Evolutionary conservation across 2,329 filamentous ascomycete genomes (phyloP), one percentile per base, ranked within the genome.

Genomic region (Aspergillus oerlinghausenensis): DNA sequence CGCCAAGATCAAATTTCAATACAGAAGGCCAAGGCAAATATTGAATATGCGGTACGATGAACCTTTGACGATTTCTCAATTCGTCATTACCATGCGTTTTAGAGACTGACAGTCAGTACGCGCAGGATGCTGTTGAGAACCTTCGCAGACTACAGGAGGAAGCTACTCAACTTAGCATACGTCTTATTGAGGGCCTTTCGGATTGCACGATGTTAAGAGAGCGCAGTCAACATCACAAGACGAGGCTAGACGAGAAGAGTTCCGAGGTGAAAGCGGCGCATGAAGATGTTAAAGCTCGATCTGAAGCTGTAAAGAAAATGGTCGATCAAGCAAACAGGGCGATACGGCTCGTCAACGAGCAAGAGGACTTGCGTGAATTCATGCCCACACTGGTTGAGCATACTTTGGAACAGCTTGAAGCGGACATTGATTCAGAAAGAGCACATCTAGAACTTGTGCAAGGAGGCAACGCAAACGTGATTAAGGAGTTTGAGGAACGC

Each of bases 381-480:
- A 74, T 84, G 51, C 70, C 69, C 1, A 71, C 73, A 1, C 68
- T 85, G 11, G 74, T 78, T 1, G 77, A 75, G 3, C 83, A 83
- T 68, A 82, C 80, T 1, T 66, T 82, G 0, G 86, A 89, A 50
- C 82, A 87, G 2, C 77, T 97, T 6, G 82, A 89, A 28, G 80
- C 83, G 9, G 88, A 95, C 58, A 89, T 97, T 51, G 81, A 85
- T 23, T 86, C 87, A 0, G 88, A 92, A 69, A 80, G 84, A 60
- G 86, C 88, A 25, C 88, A 88, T 58, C 83, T 97, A 2, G 88
- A 92, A 57, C 83, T 94, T 60, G 88, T 94, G 54, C 87, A 92
- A 56, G 88, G 86, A 42, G 88, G 88, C 40, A 90, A 92, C 64
- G 87, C 86, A 3, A 83, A 85, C 55, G 84, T 91, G 23, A 82